Base-by-base conservation (phyloP, 768 basidiomycete genomes). In the Cystobasidium onofrii region DNA sequence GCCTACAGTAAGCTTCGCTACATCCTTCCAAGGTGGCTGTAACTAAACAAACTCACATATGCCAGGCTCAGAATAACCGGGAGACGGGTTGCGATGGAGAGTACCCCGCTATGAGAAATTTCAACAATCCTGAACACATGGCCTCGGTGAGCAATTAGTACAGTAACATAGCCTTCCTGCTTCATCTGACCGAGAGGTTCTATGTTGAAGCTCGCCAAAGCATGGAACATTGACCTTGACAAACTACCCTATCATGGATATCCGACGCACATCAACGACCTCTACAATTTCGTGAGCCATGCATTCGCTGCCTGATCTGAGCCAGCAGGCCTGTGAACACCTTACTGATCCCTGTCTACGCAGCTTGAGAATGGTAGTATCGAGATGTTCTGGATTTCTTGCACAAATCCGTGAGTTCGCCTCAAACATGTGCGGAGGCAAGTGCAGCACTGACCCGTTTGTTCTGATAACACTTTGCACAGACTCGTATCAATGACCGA, bases 51-150 rank as follows among this genome's bases (percentile, higher is more conserved):
- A 6, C 6, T 39, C 39, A 15, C 6, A 6, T 39, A 15, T 39
- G 39, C 39, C 39, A 39, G 39, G 77, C 77, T 13, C 77, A 77
- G 62, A 78, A 78, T 69, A 78, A 78, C 66, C 33, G 77, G 44
- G 77, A 78, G 64, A 64, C 65, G 17, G 75, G 77, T n/a, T 78
- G 77, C 41, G 67, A 78, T 36, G 77, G 77, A 15, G 77, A 78
- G 62, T 78, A 57, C 64, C 77, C 77, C 25, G 76, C 74, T 3
- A 76, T 78, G 74, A 50, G 77, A 33, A 76, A 76, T 20, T 63
- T 25, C 61, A 27, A 25, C n/a, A 63, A 63, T 34, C 25, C 20
- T 27, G 61, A 63, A n/a, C 61, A 63, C 34, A 63, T 63, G 61
- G 20, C n/a, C 12, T 25, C 61, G 20, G 61, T 63, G 31, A 12